Evolutionary conservation across 2,329 filamentous ascomycete genomes (phyloP), one percentile per base, ranked within the genome.

Genomic region (Byssochlamys sp.): DNA sequence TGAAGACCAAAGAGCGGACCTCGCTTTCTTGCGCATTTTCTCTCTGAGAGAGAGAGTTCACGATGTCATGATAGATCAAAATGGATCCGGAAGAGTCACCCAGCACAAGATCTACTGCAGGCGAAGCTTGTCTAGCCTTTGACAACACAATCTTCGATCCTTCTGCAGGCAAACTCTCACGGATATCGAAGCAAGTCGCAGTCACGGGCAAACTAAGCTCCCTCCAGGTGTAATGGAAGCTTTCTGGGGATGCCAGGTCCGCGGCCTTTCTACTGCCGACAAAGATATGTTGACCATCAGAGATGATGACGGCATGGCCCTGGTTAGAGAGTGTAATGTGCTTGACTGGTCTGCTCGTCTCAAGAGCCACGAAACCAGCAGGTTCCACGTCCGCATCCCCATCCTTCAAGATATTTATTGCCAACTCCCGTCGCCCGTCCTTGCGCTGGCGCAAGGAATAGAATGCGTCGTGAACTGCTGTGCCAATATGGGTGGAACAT

Each of bases 81-180:
- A 97, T 88, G 26, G 83, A 81, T 62, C 94, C 94, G 54, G 85
- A 82, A 4, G 83, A 81, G 61, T 89, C 86, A 55, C 94, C 94
- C 56, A 95, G 75, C 3, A 86, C 86, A 27, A 99, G 72, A 66
- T 95, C 87, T n/a, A 94, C 71, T 9, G 82, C 73, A 2, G 76
- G 66, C 24, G 64, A 60, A 61, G 59, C 69, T 61, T 70, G 66
- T 63, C 55, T 62, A 6, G 59, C 60, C 27, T 65, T 66, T 6
- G 61, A 58, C 27, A 26, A 53, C 28, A 48, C 53, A 7, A 11
- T 24, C 11, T 31, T 52, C 39, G 55, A 26, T 53, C 58, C 56
- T 54, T 59, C 66, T 62, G 69, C 39, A 59, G 68, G 65, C 50
- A 63, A 51, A 25, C 61, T 77, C 57, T 74, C 73, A 61, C 83